A percentile compares a stretch with the other conserved stretches of the same genome.
phyloP scores from a whole-genome alignment of 176 grass and related monocot species.

The Phoenix roebelenii region DNA sequence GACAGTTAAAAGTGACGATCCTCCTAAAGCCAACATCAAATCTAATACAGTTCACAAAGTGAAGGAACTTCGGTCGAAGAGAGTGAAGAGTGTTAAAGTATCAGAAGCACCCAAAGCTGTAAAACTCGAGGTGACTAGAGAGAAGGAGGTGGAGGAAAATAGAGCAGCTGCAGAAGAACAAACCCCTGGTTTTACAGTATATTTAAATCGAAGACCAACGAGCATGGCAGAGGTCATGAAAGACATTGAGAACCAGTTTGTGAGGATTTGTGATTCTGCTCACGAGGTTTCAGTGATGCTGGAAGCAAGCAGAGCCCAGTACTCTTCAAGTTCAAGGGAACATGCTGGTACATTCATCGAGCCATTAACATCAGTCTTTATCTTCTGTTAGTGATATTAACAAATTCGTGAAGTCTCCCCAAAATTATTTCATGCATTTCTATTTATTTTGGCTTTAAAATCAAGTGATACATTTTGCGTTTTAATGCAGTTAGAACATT shows the following conservation, averaged over 20 bases:
- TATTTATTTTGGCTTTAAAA: no score
- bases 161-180: constrained; percentile 46
- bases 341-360: constrained; percentile 49
- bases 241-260: constrained; percentile 72
- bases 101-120: constrained; percentile 32
- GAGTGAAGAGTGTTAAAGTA: constrained; percentile 34
- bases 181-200: constrained; percentile 85
- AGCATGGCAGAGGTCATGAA: constrained; percentile 72
- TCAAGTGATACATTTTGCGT: not conserved
- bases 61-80: constrained; percentile 54
- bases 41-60: constrained; percentile 35
- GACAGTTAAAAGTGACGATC: constrained; percentile 18
- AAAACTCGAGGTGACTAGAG: constrained; percentile 46
- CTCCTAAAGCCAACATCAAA: constrained; percentile 22
- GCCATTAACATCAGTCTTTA: no score
- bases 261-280: constrained; percentile 61
- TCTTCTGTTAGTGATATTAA: no score
- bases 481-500: constrained; percentile 11
- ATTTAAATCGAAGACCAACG: constrained; percentile 64
- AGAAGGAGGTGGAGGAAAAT: constrained; percentile 54
- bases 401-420: no score
- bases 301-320: constrained; percentile 78
- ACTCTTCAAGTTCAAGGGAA: constrained; percentile 44
- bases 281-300: constrained; percentile 83
- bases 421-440: no score